Percentiles rank a stretch among this genome's conserved stretches.
Evolutionary conservation across 176 grass and related monocot species (phyloP).

Genomic region (Elymus sibiricus): DNA sequence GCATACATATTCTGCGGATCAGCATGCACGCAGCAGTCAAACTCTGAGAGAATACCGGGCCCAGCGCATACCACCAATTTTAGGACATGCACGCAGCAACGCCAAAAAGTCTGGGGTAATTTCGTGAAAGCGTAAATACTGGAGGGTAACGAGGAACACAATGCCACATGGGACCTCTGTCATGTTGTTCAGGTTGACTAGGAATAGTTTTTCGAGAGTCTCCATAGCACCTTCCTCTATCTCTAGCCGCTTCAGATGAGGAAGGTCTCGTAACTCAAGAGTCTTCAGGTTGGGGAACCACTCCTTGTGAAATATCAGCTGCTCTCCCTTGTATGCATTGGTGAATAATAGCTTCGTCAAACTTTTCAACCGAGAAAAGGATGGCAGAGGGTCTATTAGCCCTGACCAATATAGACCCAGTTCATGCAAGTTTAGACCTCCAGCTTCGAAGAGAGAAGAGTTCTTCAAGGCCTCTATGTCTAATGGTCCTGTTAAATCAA

Average conservation of each 20-base stretch:
- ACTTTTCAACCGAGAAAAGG: not conserved
- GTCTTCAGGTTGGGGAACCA: slow-evolving; percentile 26
- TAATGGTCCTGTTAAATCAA: not conserved
- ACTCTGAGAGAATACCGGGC: not conserved
- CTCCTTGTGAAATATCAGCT: not conserved
- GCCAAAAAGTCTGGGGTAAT: not conserved
- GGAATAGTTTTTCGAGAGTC: not conserved
- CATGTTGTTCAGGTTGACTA: not conserved
- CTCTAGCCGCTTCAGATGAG: not conserved
- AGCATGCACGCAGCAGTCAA: not conserved
- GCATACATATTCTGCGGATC: not conserved
- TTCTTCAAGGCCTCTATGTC: not conserved
- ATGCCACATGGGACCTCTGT: slow-evolving; percentile 4
- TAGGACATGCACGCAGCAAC: no score
- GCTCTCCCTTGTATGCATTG: not conserved
- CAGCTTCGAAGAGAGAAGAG: not conserved
- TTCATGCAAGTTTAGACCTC: not conserved
- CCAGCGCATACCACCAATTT: not conserved
- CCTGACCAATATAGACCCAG: not conserved
- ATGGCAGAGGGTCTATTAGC: not conserved
- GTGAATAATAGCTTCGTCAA: not conserved
- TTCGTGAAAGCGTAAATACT: not conserved
- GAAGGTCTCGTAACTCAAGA: not conserved
- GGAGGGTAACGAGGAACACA: not conserved
- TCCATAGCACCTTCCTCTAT: slow-evolving; percentile 20